Base-by-base conservation (phyloP, 2,329 filamentous ascomycete genomes). In the Stachybotrys chlorohalonatus region DNA sequence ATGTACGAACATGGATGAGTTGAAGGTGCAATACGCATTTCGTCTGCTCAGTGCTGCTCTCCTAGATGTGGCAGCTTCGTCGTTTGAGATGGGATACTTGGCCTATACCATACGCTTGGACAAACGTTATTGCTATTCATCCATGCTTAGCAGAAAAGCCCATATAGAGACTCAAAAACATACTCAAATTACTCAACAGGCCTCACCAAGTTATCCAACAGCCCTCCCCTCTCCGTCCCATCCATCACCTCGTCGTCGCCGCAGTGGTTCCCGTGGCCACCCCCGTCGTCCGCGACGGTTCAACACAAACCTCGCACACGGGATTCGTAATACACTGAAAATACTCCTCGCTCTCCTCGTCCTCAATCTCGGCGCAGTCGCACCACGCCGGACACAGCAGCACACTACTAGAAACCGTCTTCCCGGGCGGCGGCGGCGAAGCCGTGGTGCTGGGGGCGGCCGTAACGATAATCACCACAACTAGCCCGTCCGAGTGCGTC, bases 241-340 rank as follows among this genome's bases (percentile, higher is more conserved):
- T 13, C 13, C 36, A 42, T 42, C 36, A 13, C 36, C 36, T 13
- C 36, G 36, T 42, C 36, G 36, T 13, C 36, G 36, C 13, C 36
- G 36, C 36, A 9, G 36, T 42, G 3, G 36, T 42, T 9, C 13
- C 13, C 36, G 36, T 42, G 36, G 3, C 13, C 36, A 42, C 8
- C 36, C 36, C 13, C 36, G 9, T 13, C 36, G 36, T 13, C 36
- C 36, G 24, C 24, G 24, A 24, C 24, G 24, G 24, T 4, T 24
- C n/a, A 15, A 17, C 13, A 31, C 49, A 51, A 5, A 31, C 49
- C 49, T 66, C 64, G 42, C 69, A 72, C 8, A 59, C 57, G 6
- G 63, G 62, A 7, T 71, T 66, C 15, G 66, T 68, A 11, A 70
- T 53, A 54, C 70, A 72, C 31, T 70, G 68, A 5, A 54, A 58